Evolutionary conservation across 1,284 basidiomycete species (phyloP).

Genomic region (Anthracocystis panici-leucophaei): DNA sequence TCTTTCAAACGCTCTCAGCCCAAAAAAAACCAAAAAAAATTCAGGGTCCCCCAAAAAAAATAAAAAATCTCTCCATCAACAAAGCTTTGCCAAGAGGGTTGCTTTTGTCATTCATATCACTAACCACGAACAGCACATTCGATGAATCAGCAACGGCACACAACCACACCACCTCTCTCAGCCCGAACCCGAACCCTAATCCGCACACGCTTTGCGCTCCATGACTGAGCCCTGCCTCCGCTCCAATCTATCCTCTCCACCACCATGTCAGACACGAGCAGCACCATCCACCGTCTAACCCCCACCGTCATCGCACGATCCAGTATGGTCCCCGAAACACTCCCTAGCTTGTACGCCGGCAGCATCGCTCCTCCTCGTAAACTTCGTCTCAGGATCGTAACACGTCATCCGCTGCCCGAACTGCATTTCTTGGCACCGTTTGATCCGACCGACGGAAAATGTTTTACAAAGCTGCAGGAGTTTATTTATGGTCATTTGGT

Average conservation of each 20-base stretch:
- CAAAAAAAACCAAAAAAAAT: too few relatives aligned
- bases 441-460: slow-evolving; percentile 5
- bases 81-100: too few relatives aligned
- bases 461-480: slow-evolving; percentile 20
- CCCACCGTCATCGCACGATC: slow-evolving; percentile 34
- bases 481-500: slow-evolving; percentile 27
- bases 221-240: too few relatives aligned
- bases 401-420: slow-evolving; percentile 35
- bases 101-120: too few relatives aligned
- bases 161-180: too few relatives aligned
- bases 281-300: slow-evolving; percentile 12
- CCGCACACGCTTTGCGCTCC: too few relatives aligned
- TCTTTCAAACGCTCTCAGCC: background rate
- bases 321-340: slow-evolving; percentile 17
- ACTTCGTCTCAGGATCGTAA: slow-evolving; percentile 33
- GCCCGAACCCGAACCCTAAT: too few relatives aligned
- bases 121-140: too few relatives aligned
- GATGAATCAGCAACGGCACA: too few relatives aligned
- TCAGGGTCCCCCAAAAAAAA: too few relatives aligned
- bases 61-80: too few relatives aligned
- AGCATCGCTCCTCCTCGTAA: slow-evolving; percentile 6
- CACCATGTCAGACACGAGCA: slow-evolving; percentile 23
- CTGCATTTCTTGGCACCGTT: slow-evolving; percentile 49
- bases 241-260: background rate
- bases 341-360: background rate